Conservation (phyloP, 2,329 filamentous ascomycete species). For the Diaporthe citrichinensis region DNA sequence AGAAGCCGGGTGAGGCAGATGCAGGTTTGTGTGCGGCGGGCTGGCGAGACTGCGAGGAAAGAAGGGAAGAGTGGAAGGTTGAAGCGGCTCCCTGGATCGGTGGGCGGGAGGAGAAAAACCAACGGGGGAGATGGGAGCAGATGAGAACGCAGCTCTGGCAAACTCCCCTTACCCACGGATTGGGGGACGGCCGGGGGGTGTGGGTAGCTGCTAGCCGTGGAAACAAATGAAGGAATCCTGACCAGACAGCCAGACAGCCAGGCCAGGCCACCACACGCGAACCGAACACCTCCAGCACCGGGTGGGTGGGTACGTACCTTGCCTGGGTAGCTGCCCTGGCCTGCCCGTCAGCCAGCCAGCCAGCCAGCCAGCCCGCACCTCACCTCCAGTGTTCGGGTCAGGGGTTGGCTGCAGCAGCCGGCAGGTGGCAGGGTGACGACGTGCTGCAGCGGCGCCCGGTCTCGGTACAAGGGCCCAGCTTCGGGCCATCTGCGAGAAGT, state of each 20-base stretch:
- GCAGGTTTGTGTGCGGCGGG: conserved; percentile 26
- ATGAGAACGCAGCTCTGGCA: conserved; percentile 41
- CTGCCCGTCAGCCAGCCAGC: conserved; percentile 25
- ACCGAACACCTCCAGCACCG: conserved; percentile 32
- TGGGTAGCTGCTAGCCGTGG: conserved; percentile 36
- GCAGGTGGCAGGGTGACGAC: conserved; percentile 30
- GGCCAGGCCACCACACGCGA: conserved; percentile 25
- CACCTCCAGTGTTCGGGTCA: conserved; percentile 30
- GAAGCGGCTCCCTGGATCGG: conserved; percentile 41
- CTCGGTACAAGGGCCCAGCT: conserved; percentile 30
- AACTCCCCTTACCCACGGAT: conserved; percentile 43
- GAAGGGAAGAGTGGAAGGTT: conserved; percentile 40
- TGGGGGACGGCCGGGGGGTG: conserved; percentile 38
- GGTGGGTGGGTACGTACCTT: conserved; percentile 20
- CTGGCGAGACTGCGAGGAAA: conserved; percentile 30
- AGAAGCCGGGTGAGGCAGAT: conserved; percentile 12
- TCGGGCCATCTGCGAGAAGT: conserved; percentile 33
- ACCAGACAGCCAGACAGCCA: conserved; percentile 24
- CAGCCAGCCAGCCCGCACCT: conserved; percentile 18
- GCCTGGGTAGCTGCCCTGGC: not conserved
- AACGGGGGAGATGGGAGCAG: conserved; percentile 42
- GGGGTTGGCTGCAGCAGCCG: conserved; percentile 33
- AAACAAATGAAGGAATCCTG: conserved; percentile 42
- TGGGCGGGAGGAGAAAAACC: conserved; percentile 42
- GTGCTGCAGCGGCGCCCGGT: conserved; percentile 15